These are phyloP conservation scores for Tetrahymena borealis DNA, from an alignment of 73 alveolate genomes.

Conservation along the genomic window DNA sequence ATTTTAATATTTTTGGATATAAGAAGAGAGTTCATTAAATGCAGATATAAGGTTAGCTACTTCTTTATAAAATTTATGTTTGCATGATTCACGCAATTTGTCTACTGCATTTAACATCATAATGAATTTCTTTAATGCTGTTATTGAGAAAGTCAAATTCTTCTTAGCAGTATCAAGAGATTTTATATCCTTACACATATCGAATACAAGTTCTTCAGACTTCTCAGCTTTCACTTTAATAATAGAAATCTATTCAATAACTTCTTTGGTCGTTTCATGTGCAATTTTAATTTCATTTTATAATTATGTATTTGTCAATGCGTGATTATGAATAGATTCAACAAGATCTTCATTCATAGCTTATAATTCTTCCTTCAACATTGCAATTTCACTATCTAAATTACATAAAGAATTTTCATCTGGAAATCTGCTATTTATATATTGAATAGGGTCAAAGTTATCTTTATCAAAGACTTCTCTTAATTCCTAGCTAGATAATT, in stretches of 20 bases:
- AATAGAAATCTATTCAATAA: slow-evolving; percentile 16
- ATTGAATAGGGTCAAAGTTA: slow-evolving; percentile 49
- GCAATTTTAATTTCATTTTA: slow-evolving; percentile 29
- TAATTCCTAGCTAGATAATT: neutral
- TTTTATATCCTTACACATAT: slow-evolving; percentile 89
- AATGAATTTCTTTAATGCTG: slow-evolving; percentile 82
- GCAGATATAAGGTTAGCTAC: slow-evolving; percentile 92
- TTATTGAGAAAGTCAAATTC: slow-evolving; percentile 81
- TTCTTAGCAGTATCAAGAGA: slow-evolving; percentile 91
- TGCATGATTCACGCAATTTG: slow-evolving; percentile 72
- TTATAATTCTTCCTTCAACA: slow-evolving; percentile 15
- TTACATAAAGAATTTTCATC: slow-evolving; percentile 37
- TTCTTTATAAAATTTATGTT: slow-evolving; percentile 75
- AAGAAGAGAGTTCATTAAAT: slow-evolving; percentile 80
- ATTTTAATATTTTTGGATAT: slow-evolving; percentile 81
- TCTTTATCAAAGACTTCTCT: neutral
- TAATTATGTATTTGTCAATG: slow-evolving; percentile 40
- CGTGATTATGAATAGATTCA: slow-evolving; percentile 37
- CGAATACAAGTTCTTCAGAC: slow-evolving; percentile 82
- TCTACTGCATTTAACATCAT: slow-evolving; percentile 89
- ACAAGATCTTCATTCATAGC: slow-evolving; percentile 20
- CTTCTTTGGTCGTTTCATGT: slow-evolving; percentile 18
- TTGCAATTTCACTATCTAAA: slow-evolving; percentile 32
- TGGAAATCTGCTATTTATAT: slow-evolving; percentile 46
- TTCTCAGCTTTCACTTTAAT: slow-evolving; percentile 86